Base-by-base conservation (phyloP, 2,329 filamentous ascomycete species). In the Talaromyces sp. region DNA sequence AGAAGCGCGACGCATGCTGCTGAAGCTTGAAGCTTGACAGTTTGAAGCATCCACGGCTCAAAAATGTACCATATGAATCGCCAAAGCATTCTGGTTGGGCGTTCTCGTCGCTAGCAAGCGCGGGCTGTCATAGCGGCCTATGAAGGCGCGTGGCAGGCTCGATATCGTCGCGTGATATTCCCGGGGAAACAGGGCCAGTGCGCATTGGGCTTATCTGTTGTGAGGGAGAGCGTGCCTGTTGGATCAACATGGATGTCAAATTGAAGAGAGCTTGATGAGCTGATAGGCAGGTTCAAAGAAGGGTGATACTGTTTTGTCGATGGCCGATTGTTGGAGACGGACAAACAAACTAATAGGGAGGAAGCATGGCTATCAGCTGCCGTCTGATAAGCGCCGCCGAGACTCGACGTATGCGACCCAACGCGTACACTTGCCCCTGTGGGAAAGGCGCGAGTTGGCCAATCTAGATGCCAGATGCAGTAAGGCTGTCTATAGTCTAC, bases 341-440 rank as follows among this genome's bases (percentile, higher is more conserved):
- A 38, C 14, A 8, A 8, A 13, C 35, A 38, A 13, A 13, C 35
- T 38, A 38, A 38, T 38, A 38, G 35, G 35, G 35, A 38, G 14
- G 35, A 17, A 5, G 17, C 35, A 38, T 38, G 35, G 35, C 17
- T 38, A 38, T 38, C 35, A 38, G 35, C 35, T n/a, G 35, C 35
- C 35, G 17, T 19, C 17, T 19, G 49, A 52, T 52, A 52, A 52
- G 49, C 49, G 17, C 49, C n/a, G 49, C 43, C 43, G 43, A 49
- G 43, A 5, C 8, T 21, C 41, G 41, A 19, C 41, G 41, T 21
- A 21, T 46, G 43, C 43, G 4, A 46, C 43, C 13, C n/a, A 10
- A 3, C 59, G 68, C 62, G n/a, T 69, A 61, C 57, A 71, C 64
- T 62, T 71, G 60, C 69, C 67, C 24, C 46, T 54, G 59, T 62